A percentile compares a stretch with the other conserved stretches of the same genome.
phyloP scores from a whole-genome alignment of 164 flowering plant genomes.

The Magnolia officinalis region DNA sequence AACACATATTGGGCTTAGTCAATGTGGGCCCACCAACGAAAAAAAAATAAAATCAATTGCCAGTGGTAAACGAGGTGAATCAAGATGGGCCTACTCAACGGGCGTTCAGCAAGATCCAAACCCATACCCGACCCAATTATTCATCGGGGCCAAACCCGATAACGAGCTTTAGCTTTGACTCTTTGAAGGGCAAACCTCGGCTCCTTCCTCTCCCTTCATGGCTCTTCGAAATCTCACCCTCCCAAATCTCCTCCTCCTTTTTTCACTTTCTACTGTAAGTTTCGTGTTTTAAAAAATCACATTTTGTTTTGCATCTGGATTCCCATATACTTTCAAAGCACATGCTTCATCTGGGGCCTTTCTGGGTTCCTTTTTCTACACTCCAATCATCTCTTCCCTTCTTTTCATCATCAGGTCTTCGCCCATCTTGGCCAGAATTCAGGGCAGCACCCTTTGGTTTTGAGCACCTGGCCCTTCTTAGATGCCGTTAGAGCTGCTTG shows the following conservation, averaged over 20 bases:
- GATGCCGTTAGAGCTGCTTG: slow-evolving; percentile 92
- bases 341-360: neutral
- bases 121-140: too few species aligned
- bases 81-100: too few species aligned
- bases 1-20: too few species aligned
- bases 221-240: slow-evolving; percentile 6
- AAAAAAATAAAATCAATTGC: too few species aligned
- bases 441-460: slow-evolving; percentile 58
- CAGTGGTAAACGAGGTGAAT: too few species aligned
- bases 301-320: neutral
- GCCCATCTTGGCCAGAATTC: slow-evolving; percentile 29
- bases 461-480: slow-evolving; percentile 92
- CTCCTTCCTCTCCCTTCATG: slow-evolving; percentile 9
- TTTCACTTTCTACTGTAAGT: slow-evolving; percentile 11
- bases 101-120: too few species aligned
- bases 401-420: slow-evolving; percentile 29
- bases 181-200: neutral
- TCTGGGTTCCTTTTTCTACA: neutral
- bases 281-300: neutral
- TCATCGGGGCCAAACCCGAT: too few species aligned
- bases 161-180: too few species aligned
- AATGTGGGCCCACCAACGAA: too few species aligned
- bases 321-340: slow-evolving; percentile 3
- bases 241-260: slow-evolving; percentile 4
- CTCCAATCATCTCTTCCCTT: neutral